Evolutionary conservation across 345 rosid species (phyloP).

Genomic region (Populus tremula): DNA sequence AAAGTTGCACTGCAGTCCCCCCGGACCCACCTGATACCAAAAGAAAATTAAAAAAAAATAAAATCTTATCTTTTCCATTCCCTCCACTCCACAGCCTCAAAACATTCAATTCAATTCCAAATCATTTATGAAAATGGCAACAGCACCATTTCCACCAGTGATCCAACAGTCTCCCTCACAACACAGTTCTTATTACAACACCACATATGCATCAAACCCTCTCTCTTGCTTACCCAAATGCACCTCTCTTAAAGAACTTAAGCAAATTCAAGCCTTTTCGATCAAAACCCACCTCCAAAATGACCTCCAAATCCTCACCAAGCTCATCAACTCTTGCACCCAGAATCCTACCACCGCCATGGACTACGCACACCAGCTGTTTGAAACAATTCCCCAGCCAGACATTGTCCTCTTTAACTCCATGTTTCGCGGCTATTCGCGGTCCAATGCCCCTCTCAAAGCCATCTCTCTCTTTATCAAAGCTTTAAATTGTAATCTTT

Average conservation of each 20-base stretch:
- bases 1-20: too few relatives aligned
- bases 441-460: conserved; percentile 18
- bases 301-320: conserved; percentile 34
- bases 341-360: background rate
- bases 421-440: conserved; percentile 25
- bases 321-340: conserved; percentile 42
- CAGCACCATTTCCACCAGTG: conserved; percentile 22
- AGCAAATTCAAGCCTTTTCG: conserved; percentile 63
- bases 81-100: conserved; percentile 1
- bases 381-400: conserved; percentile 22
- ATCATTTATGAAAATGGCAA: conserved; percentile 36
- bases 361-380: conserved; percentile 20
- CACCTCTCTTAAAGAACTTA: conserved; percentile 50
- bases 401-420: conserved; percentile 18
- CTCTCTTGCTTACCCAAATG: conserved; percentile 47
- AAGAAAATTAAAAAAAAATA: background rate
- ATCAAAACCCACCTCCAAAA: conserved; percentile 58
- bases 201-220: conserved; percentile 23
- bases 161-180: conserved; percentile 20
- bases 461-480: conserved; percentile 10
- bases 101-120: background rate
- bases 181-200: background rate
- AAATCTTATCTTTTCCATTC: background rate
- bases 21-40: too few relatives aligned
- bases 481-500: conserved; percentile 7